A percentile compares a stretch with the other conserved stretches of the same genome.
Evolutionary conservation across 2,329 filamentous ascomycete species (phyloP).

Genomic region (Torrubiella hemipterigena): DNA sequence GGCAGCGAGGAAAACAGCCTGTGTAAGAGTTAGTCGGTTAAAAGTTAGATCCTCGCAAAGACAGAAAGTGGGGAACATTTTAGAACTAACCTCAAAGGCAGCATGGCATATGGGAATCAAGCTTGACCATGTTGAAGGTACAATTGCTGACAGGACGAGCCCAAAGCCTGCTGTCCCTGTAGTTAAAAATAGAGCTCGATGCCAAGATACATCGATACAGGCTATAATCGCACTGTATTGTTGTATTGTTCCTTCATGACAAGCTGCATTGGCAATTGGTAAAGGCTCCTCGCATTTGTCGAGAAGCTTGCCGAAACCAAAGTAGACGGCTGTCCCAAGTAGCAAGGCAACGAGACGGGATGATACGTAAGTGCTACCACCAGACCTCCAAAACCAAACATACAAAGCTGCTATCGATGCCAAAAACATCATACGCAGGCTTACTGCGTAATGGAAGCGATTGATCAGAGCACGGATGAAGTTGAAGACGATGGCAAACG

Average conservation of each 20-base stretch:
- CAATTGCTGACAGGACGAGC: neutral
- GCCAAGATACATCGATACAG: neutral
- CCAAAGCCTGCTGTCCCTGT: neutral
- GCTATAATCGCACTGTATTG: neutral
- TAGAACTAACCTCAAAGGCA: neutral
- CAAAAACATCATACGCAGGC: neutral
- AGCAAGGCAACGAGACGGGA: neutral
- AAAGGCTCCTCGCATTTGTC: neutral
- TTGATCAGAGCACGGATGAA: neutral
- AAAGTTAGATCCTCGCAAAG: neutral
- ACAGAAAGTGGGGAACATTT: neutral
- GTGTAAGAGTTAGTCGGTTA: neutral
- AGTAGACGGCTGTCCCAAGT: neutral
- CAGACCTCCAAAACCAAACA: too few relatives aligned
- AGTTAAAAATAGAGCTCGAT: neutral
- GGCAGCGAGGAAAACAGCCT: neutral
- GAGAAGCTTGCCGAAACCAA: neutral
- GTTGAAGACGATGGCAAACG: neutral
- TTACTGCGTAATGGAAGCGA: neutral
- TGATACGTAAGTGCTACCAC: too few relatives aligned
- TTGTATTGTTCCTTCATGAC: neutral
- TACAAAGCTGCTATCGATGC: neutral
- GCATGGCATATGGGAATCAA: neutral
- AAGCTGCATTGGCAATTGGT: too few relatives aligned
- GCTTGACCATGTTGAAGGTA: neutral